Percentiles rank a stretch among this genome's conserved stretches.
Conservation (phyloP, 768 basidiomycete species). For the Rhodocollybia butyracea region DNA sequence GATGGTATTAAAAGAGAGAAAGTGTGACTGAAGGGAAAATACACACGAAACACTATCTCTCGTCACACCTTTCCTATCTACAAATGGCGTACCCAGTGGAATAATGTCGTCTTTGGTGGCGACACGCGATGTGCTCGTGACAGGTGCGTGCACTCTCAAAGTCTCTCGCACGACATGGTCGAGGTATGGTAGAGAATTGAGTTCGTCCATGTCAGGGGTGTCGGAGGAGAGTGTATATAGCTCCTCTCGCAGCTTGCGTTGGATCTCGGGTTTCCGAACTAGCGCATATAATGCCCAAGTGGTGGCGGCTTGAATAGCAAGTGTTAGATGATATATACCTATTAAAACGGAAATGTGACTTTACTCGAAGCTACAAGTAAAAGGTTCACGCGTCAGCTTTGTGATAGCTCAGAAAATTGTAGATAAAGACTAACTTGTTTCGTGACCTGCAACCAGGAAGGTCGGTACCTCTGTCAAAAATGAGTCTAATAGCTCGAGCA, state of each 20-base stretch:
- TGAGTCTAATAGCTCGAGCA: not conserved
- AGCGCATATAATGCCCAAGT: slow-evolving; percentile 63
- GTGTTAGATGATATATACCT: too few species aligned
- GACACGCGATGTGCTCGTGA: slow-evolving; percentile 38
- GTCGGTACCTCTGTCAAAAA: slow-evolving; percentile 29
- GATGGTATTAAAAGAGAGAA: not conserved
- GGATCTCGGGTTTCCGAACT: slow-evolving; percentile 42
- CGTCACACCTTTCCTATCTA: slow-evolving; percentile 38
- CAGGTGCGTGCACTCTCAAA: slow-evolving; percentile 53
- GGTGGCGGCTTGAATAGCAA: slow-evolving; percentile 27
- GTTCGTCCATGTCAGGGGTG: slow-evolving; percentile 65
- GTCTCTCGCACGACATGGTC: slow-evolving; percentile 63
- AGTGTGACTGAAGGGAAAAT: not conserved
- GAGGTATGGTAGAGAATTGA: slow-evolving; percentile 65
- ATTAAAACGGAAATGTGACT: too few species aligned
- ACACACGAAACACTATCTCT: slow-evolving; percentile 37
- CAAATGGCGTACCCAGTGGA: slow-evolving; percentile 44
- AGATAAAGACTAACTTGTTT: slow-evolving; percentile 12
- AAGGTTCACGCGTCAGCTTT: too few species aligned
- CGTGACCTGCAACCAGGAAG: slow-evolving; percentile 37
- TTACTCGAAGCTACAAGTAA: too few species aligned
- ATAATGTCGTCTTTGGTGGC: slow-evolving; percentile 52
- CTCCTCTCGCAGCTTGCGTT: slow-evolving; percentile 58
- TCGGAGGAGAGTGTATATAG: slow-evolving; percentile 49
- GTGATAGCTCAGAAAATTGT: too few species aligned